Conservation (phyloP, 2,329 filamentous ascomycete species). For the Ophiostoma piceae region DNA sequence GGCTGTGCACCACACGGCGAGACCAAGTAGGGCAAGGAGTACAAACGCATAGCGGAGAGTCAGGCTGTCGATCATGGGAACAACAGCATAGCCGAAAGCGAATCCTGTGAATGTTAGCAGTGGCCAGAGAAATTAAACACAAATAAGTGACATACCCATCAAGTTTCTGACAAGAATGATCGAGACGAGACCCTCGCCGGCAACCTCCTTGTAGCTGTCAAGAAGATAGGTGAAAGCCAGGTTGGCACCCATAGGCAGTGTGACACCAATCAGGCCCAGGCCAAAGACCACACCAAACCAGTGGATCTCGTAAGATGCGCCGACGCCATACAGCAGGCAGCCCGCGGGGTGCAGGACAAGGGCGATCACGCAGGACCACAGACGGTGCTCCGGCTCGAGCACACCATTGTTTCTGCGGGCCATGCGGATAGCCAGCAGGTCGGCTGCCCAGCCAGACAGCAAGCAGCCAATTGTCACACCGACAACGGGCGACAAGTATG, state of each 20-base stretch:
- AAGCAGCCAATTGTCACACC: slow-evolving; percentile 28
- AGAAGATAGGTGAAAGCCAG: slow-evolving; percentile 7
- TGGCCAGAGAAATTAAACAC: neutral
- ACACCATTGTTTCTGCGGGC: slow-evolving; percentile 40
- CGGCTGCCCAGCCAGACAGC: slow-evolving; percentile 28
- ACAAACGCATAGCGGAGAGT: slow-evolving; percentile 13
- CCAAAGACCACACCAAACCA: slow-evolving; percentile 41
- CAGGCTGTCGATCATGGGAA: slow-evolving; percentile 8
- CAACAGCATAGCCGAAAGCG: slow-evolving; percentile 9
- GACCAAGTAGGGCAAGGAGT: neutral
- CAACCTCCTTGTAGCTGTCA: slow-evolving; percentile 11
- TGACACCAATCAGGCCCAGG: slow-evolving; percentile 32
- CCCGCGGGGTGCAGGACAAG: slow-evolving; percentile 32
- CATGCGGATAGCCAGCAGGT: slow-evolving; percentile 31
- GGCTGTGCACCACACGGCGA: slow-evolving; percentile 4
- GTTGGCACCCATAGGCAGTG: slow-evolving; percentile 6
- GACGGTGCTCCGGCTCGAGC: slow-evolving; percentile 32
- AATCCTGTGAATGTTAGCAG: slow-evolving; percentile 1
- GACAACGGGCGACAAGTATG: slow-evolving; percentile 28
- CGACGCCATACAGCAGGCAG: slow-evolving; percentile 46
- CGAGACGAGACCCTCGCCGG: slow-evolving; percentile 1
- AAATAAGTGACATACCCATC: neutral
- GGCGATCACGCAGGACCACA: slow-evolving; percentile 31
- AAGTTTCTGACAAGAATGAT: slow-evolving; percentile 5
- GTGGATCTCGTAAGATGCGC: slow-evolving; percentile 39